phyloP scores from a whole-genome alignment of 345 rosid genomes.

The Viola odorata region DNA sequence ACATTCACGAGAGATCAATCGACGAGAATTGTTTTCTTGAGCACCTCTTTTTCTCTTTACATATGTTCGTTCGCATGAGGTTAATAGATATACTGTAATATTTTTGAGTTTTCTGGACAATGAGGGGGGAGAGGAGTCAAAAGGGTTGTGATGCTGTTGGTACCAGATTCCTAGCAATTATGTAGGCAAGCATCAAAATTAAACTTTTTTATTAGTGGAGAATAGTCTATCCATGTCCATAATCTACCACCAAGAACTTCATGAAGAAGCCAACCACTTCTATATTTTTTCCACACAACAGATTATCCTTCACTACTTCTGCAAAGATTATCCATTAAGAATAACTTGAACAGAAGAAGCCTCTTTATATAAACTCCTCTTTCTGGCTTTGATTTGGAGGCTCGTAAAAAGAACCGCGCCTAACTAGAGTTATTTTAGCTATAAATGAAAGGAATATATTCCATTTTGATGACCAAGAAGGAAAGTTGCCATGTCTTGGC shows the following conservation, averaged over 20 bases:
- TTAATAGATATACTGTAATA: no score
- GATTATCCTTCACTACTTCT: constrained; percentile 10
- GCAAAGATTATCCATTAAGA: constrained; percentile 22
- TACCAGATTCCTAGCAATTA: constrained; percentile 33
- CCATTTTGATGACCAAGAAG: constrained; percentile 8
- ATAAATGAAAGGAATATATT: constrained; percentile 3
- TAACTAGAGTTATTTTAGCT: neutral
- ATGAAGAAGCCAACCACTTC: constrained; percentile 10
- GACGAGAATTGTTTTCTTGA: no score
- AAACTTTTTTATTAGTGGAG: constrained; percentile 5
- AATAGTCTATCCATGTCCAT: constrained; percentile 8
- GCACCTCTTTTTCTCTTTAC: no score
- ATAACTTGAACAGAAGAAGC: neutral
- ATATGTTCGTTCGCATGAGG: no score
- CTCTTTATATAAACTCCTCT: constrained; percentile 1
- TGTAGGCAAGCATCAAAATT: constrained; percentile 8
- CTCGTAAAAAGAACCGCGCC: neutral
- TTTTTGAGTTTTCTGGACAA: no score
- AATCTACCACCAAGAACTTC: constrained; percentile 15
- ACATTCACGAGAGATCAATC: no score
- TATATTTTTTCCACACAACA: neutral
- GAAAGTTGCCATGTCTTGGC: neutral
- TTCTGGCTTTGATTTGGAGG: neutral
- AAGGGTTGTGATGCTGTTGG: constrained; percentile 9
- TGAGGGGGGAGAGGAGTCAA: neutral